Evolutionary conservation across 2,329 filamentous ascomycete species (phyloP), one percentile per base, ranked within the genome.

Genomic region (Apiospora phragmitis): DNA sequence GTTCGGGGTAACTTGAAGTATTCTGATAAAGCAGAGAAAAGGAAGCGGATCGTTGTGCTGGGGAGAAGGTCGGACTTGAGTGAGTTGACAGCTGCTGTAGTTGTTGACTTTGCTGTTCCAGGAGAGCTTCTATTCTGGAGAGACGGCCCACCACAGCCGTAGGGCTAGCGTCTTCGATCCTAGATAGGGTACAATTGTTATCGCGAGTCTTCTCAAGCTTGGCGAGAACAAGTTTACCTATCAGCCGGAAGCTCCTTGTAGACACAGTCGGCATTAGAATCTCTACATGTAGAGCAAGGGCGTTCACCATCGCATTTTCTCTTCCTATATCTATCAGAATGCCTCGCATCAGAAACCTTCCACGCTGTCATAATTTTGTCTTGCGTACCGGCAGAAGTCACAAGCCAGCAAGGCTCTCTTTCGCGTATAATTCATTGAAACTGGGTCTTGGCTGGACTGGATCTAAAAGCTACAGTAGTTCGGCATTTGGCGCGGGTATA

Each of bases 171-270:
- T 80, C 77, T 68, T 81, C 80, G 42, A 81, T 76, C 67, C 80
- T 81, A 70, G 4, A 49, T 11, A 7, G 8, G 26, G 35, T 9
- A 32, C 29, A 6, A 1, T 11, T 18, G 24, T 67, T 45, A 45
- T 4, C 26, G 4, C 14, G 1, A 16, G n/a, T 21, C 1, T 29
- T 45, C n/a, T 29, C 12, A 1, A 43, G 3, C 14, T 43, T 65
- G 45, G 29, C 35, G 29, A 67, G 49, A 35, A n/a, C 49, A 32
- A 65, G 65, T 66, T 49, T 72, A 80, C 79, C 78, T 78, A n/a
- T 80, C 78, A 59, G 75, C 77, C 0, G 81, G 80, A 3, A 82
- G 75, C 41, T 83, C 81, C 69, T 82, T 81, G 76, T 82, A 83
- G 9, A 79, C 77, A 68, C 81, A 83, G 70, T 82, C 79, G 51